Percentiles rank a stretch among this genome's conserved stretches.
Conservation (phyloP, 2,329 filamentous ascomycete genomes). For the Orbilia ellipsospora region DNA sequence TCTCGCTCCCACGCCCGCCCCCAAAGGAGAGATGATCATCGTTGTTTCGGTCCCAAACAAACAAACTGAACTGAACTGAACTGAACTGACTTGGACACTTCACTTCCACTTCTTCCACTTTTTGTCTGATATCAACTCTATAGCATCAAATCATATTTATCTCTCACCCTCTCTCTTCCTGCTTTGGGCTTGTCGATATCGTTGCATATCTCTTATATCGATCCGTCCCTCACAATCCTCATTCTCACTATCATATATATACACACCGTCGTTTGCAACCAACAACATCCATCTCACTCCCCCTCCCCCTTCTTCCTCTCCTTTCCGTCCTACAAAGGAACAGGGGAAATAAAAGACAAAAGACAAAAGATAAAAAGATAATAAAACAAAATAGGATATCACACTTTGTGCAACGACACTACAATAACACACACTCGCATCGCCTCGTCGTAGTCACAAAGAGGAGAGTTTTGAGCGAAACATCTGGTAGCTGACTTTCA, state of each 20-base stretch:
- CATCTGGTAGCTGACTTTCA: too few species aligned
- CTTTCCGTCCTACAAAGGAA: neutral
- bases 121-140: neutral
- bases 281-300: neutral
- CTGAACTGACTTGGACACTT: too few species aligned
- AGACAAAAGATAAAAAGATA: too few species aligned
- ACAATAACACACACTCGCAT: too few species aligned
- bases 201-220: too few species aligned
- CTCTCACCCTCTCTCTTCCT: neutral
- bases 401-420: too few species aligned
- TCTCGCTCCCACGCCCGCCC: conserved; percentile 45
- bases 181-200: neutral
- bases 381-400: too few species aligned
- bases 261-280: neutral
- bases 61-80: too few species aligned
- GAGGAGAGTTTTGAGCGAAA: too few species aligned
- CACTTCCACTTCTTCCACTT: too few species aligned
- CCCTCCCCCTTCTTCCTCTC: neutral
- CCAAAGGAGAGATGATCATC: conserved; percentile 54
- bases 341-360: too few species aligned
- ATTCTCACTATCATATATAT: neutral
- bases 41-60: neutral
- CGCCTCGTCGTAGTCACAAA: too few species aligned
- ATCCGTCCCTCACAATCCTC: neutral
- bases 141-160: neutral